These are phyloP conservation scores for Ascocoryne sarcoides DNA, from an alignment of 2,329 filamentous ascomycete species.

Conservation along the genomic window DNA sequence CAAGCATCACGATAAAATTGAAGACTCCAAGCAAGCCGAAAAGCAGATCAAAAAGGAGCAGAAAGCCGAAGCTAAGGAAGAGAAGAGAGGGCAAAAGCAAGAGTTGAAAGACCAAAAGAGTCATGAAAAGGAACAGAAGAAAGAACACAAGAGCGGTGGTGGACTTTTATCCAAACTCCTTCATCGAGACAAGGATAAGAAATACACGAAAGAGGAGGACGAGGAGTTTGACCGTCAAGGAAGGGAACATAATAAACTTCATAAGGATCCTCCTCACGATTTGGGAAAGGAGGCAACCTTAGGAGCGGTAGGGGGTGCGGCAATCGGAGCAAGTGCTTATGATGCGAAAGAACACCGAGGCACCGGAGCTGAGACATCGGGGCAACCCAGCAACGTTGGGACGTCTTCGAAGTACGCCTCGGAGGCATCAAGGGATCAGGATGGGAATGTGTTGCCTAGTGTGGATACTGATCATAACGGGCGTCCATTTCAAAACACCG, in stretches of 20 bases:
- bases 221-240: slow-evolving; percentile 22
- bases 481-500: too few species aligned
- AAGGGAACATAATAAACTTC: slow-evolving; percentile 17
- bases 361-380: slow-evolving; percentile 16
- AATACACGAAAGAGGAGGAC: slow-evolving; percentile 21
- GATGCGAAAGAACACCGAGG: slow-evolving; percentile 20
- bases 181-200: slow-evolving; percentile 24
- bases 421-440: slow-evolving; percentile 4
- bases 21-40: slow-evolving; percentile 9
- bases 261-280: slow-evolving; percentile 8
- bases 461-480: too few species aligned
- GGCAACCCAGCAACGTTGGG: slow-evolving; percentile 15
- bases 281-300: slow-evolving; percentile 14
- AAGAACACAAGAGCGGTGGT: slow-evolving; percentile 10
- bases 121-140: slow-evolving; percentile 8
- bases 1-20: slow-evolving; percentile 14
- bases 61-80: slow-evolving; percentile 11
- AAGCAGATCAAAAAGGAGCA: slow-evolving; percentile 11
- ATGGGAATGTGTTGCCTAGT: too few species aligned
- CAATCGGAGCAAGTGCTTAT: slow-evolving; percentile 14
- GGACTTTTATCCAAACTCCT: too few species aligned
- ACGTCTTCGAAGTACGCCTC: not conserved
- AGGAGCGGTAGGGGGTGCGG: slow-evolving; percentile 15
- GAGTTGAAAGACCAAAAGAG: too few species aligned
- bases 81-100: slow-evolving; percentile 8